phyloP scores from a whole-genome alignment of 1,284 basidiomycete genomes.

The Coniophora puteana region DNA sequence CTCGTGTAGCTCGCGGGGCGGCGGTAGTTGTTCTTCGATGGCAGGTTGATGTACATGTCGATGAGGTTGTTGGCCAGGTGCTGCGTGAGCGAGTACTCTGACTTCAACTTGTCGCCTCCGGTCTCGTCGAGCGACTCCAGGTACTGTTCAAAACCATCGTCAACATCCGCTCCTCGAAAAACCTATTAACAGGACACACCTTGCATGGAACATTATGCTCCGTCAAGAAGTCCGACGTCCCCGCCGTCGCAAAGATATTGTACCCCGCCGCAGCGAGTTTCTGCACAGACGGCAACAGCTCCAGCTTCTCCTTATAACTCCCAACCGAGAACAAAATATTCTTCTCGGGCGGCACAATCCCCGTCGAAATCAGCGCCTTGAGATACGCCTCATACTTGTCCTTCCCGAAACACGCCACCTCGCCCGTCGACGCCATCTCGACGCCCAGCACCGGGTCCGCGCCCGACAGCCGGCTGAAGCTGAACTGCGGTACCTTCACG shows the following conservation, averaged over 20 bases:
- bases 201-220: conserved; percentile 86
- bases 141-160: conserved; percentile 50
- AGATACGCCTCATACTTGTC: conserved; percentile 99
- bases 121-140: conserved; percentile 84
- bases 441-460: conserved; percentile 99
- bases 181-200: conserved; percentile 35
- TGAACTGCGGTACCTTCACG: conserved; percentile 99
- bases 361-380: conserved; percentile 95
- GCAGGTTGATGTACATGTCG: conserved; percentile 99
- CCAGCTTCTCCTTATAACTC: conserved; percentile 96
- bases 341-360: conserved; percentile 92
- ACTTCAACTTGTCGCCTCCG: conserved; percentile 79
- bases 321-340: conserved; percentile 94
- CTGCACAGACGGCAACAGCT: conserved; percentile 95
- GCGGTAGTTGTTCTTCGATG: conserved; percentile 97
- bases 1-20: conserved; percentile 96
- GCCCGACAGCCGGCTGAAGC: conserved; percentile 92
- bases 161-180: not conserved
- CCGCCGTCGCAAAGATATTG: conserved; percentile 96
- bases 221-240: conserved; percentile 93
- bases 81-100: conserved; percentile 93
- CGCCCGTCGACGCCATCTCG: conserved; percentile 99
- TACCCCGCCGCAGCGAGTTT: conserved; percentile 93
- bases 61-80: conserved; percentile 95
- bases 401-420: conserved; percentile 96